phyloP scores from a whole-genome alignment of 192 early-diverging fungal genomes.

The Tieghemiomyces parasiticus region DNA sequence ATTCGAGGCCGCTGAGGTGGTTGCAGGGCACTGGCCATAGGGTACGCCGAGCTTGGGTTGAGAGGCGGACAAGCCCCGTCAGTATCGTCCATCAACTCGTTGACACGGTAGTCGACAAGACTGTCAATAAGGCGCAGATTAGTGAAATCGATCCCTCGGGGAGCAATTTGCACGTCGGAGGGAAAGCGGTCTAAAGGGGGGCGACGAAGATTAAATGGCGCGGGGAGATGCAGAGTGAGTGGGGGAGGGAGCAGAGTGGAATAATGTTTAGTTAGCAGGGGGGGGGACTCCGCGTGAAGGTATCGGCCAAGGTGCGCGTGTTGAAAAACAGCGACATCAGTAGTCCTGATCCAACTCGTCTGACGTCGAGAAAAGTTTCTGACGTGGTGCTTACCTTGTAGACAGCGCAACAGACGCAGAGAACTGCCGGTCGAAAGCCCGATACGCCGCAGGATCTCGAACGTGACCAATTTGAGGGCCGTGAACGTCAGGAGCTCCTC shows the following conservation, averaged over 20 bases:
- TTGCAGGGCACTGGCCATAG: too few species aligned
- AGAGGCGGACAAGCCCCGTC: too few species aligned
- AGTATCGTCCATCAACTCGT: too few species aligned
- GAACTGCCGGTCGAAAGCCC: not conserved
- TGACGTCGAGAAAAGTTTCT: not conserved
- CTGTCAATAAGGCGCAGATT: not conserved
- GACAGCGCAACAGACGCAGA: not conserved
- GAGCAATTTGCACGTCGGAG: not conserved
- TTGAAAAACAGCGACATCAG: not conserved
- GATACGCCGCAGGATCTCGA: not conserved
- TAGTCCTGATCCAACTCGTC: not conserved
- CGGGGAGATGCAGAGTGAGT: too few species aligned
- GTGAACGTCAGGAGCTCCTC: slow-evolving; percentile 1
- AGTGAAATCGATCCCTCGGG: not conserved
- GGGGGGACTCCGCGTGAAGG: not conserved
- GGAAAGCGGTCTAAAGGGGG: not conserved
- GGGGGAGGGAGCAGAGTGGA: not conserved
- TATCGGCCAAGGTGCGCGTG: not conserved
- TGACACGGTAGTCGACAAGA: not conserved
- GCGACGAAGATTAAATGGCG: too few species aligned
- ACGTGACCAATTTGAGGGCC: not conserved
- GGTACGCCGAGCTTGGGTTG: too few species aligned
- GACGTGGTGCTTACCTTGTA: not conserved
- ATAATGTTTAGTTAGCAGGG: not conserved
- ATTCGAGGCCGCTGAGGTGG: too few species aligned